Percentiles rank a stretch among this genome's conserved stretches.
Evolutionary conservation across 2,329 filamentous ascomycete genomes (phyloP).

Genomic region (Stachybotrys chartarum): DNA sequence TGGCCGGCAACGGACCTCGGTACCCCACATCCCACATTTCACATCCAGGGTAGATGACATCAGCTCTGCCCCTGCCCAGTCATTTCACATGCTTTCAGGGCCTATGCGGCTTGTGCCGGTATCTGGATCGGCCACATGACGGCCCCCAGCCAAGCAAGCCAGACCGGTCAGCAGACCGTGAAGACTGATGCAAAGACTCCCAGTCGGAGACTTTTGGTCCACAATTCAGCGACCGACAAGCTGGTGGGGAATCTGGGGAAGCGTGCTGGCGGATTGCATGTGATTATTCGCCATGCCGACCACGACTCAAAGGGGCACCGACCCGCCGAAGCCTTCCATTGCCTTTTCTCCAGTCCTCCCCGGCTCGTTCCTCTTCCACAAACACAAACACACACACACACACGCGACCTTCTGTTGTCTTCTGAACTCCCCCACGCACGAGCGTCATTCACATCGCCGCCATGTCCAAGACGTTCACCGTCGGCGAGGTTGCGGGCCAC

Average conservation of each 20-base stretch:
- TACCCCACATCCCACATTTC: background rate
- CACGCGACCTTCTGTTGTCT: background rate
- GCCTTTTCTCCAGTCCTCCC: background rate
- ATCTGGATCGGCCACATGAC: background rate
- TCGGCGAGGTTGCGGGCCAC: slow-evolving; percentile 81
- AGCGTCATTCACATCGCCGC: slow-evolving; percentile 14
- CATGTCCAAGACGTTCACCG: slow-evolving; percentile 86
- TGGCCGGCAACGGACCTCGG: background rate
- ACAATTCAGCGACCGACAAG: background rate
- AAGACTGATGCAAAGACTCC: too few relatives aligned
- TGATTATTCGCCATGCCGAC: background rate
- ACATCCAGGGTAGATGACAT: background rate
- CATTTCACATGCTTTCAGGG: background rate
- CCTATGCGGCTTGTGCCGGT: background rate
- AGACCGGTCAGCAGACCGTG: background rate
- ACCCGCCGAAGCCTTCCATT: background rate
- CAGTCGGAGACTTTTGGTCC: too few relatives aligned
- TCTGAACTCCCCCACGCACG: background rate
- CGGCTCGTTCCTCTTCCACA: background rate
- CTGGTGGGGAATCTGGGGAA: background rate
- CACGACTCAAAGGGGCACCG: too few relatives aligned
- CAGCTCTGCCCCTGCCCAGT: background rate
- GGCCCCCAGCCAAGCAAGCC: background rate
- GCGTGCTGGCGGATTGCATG: background rate
- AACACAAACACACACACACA: background rate